These are phyloP conservation scores for Phytophthora crassamura DNA, from an alignment of 352 stramenopile species.

Conservation along the genomic window DNA sequence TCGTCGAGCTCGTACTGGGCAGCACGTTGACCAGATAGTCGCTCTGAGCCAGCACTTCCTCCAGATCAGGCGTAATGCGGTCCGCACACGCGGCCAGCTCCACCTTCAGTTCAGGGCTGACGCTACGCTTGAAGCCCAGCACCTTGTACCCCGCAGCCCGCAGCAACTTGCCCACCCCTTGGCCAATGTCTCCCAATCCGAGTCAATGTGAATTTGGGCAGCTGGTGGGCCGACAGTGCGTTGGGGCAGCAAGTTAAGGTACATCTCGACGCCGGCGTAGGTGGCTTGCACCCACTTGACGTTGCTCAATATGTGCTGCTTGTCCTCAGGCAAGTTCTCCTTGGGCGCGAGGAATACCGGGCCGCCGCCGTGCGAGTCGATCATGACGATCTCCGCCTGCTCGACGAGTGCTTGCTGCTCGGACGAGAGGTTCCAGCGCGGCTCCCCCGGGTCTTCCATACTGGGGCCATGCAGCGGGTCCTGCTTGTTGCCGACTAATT, in stretches of 20 bases:
- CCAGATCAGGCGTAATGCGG: conserved; percentile 54
- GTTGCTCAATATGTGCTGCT: conserved; percentile 36
- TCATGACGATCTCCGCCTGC: conserved; percentile 40
- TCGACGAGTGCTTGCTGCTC: conserved; percentile 40
- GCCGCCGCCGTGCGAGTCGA: conserved; percentile 36
- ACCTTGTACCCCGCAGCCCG: conserved; percentile 65
- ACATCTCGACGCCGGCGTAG: conserved; percentile 48
- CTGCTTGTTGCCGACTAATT: conserved; percentile 43
- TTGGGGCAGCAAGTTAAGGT: conserved; percentile 36
- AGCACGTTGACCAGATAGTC: conserved; percentile 91
- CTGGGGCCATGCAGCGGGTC: conserved; percentile 35
- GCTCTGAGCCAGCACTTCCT: conserved; percentile 50
- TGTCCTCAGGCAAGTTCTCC: conserved; percentile 41
- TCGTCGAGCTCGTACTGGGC: conserved; percentile 82
- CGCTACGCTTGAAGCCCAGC: conserved; percentile 69
- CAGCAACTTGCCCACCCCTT: conserved; percentile 59
- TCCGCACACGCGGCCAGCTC: conserved; percentile 34
- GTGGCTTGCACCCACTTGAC: conserved; percentile 54
- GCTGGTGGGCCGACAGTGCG: conserved; percentile 4
- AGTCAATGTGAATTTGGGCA: conserved; percentile 50
- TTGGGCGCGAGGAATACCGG: conserved; percentile 40
- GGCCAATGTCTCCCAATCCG: conserved; percentile 68
- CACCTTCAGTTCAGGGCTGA: conserved; percentile 21
- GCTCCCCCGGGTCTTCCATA: conserved; percentile 36
- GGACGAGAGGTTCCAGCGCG: conserved; percentile 32